Conservation (phyloP, 805 yeast species). For the Wickerhamomyces rabaulensis region DNA sequence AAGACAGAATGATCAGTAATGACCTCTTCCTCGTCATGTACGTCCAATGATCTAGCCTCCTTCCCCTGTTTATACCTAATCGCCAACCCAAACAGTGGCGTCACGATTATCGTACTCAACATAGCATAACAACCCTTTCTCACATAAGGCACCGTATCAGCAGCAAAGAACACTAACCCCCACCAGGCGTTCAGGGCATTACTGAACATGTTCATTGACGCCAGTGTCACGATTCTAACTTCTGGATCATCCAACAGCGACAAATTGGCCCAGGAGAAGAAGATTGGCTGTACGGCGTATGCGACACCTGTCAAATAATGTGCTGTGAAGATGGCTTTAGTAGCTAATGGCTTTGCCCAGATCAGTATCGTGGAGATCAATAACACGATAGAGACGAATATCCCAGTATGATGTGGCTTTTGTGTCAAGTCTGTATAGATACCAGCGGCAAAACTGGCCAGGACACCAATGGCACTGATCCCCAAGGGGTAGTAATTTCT, state of each 20-base stretch:
- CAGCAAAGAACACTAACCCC: constrained; percentile 47
- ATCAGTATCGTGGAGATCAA: constrained; percentile 42
- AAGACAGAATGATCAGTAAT: background rate
- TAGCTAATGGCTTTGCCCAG: constrained; percentile 32
- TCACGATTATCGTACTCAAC: constrained; percentile 42
- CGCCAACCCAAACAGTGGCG: constrained; percentile 33
- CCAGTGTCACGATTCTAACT: constrained; percentile 57
- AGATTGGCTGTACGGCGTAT: constrained; percentile 54
- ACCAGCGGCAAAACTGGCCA: constrained; percentile 38
- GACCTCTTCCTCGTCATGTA: background rate
- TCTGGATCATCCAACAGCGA: constrained; percentile 52
- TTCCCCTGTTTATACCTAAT: constrained; percentile 38
- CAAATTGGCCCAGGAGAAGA: constrained; percentile 59
- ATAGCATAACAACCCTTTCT: constrained; percentile 53
- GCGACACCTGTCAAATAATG: constrained; percentile 49
- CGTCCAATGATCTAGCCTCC: constrained; percentile 20
- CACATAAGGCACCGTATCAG: constrained; percentile 45
- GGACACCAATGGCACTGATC: constrained; percentile 42
- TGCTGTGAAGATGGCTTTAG: constrained; percentile 40
- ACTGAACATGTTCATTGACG: constrained; percentile 60
- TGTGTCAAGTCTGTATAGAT: constrained; percentile 36
- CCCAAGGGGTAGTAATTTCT: constrained; percentile 50
- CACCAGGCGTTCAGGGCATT: constrained; percentile 62
- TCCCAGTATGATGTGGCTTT: constrained; percentile 43
- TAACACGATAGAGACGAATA: constrained; percentile 37